Evolutionary conservation across 495 filamentous ascomycete species (phyloP), one percentile per base, ranked within the genome.

Genomic region (Chaetomium fimeti): DNA sequence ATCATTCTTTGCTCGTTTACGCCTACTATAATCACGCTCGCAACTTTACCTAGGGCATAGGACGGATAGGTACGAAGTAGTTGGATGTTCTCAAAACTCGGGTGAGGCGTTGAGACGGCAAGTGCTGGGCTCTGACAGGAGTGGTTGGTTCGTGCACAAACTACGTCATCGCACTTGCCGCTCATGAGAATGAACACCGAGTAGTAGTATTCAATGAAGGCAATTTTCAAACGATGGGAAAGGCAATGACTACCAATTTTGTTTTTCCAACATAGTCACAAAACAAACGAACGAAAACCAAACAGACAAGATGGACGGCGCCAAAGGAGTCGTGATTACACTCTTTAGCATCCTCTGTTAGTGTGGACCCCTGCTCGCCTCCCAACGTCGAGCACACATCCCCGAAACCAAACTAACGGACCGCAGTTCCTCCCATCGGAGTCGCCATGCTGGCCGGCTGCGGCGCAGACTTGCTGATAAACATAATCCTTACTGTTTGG

Each of bases 381-480:
- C 49, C 16, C 43, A 29, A 8, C 56, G 4, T 27, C 11, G 3
- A 42, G 11, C 20, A 9, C n/a, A n/a, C 20, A 9, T n/a, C 2
- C 9, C 20, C 7, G 6, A 22, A 16, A 24, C n/a, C 28, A 9
- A 6, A 32, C 64, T 69, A 25, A 60, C 49, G 16, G 20, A 38
- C 47, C 20, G 7, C 65, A 81, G 79, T 80, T 40, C 79, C 79
- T 64, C 79, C 79, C 11, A 70, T 75, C 27, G 78, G 73, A 40
- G 79, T 80, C 16, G 75, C 66, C 59, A 69, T 70, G 28, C 69
- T 81, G 9, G 73, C 78, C 11, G 79, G 79, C 24, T 77, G 92
- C 78, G 87, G 89, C 70, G 84, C 88, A 65, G 93, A 98, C 75
- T 76, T 97, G 59, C 77, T 91, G 63, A 91, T 98, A 83, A 97